Base-by-base conservation (phyloP, 2,329 filamentous ascomycete species). In the Scleromitrula shiraiana region DNA sequence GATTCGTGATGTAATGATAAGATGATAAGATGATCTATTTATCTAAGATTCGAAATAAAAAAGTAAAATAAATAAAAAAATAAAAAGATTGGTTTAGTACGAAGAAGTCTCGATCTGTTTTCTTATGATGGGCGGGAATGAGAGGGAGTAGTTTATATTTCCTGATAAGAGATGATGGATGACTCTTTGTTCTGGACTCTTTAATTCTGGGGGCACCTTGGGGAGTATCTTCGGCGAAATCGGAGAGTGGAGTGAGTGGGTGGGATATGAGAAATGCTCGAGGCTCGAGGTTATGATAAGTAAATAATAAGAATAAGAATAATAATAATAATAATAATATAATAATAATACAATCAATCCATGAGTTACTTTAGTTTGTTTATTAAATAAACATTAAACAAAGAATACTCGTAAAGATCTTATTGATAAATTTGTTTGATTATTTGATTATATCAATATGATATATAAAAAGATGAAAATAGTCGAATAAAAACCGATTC, bases 231-330 rank as follows among this genome's bases (percentile, higher is more conserved):
- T 27, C 17, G 36, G 36, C 44, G 44, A 41, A 14, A 27, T 26
- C 44, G 44, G 27, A 49, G 33, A 26, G 33, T 30, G 29, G 39
- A 41, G 27, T 30, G 39, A 24, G 23, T 41, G 14, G 14, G 23
- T 29, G 27, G 23, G 6, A 19, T 30, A 32, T 14, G 35, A 40
- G 23, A 33, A 27, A 15, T 30, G 24, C 17, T n/a, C 27, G 30
- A 27, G 29, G 29, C 29, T n/a, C 14, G 29, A 32, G 29, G 29
- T 32, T 12, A 32, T 32, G 29, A 6, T 32, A 12, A n/a, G 29
- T 15, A 7, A n/a, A 32, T 12, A 15, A 14, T 12, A 15, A 29
- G 12, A 29, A 29, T 7, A 29, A 29, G 12, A 29, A 29, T 29
- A 12, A 29, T 29, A 29, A 29, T 29, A 29, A 29, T 7, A 29